These are phyloP conservation scores for Volutella citrinella DNA, from an alignment of 2,329 filamentous ascomycete species.

Conservation along the genomic window DNA sequence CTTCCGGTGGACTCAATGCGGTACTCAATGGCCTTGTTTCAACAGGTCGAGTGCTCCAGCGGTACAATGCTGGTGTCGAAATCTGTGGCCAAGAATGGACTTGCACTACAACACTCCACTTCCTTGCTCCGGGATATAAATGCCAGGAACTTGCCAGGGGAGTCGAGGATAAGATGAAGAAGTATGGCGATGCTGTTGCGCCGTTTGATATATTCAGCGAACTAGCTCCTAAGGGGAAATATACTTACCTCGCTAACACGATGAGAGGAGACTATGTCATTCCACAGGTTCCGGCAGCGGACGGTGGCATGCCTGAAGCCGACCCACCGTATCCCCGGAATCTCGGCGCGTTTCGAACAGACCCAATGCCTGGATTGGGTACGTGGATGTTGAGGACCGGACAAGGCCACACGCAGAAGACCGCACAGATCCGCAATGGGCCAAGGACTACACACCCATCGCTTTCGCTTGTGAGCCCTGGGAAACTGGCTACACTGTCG, in stretches of 20 bases:
- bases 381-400: conserved; percentile 9
- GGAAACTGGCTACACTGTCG: conserved; percentile 18
- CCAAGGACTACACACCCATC: conserved; percentile 10
- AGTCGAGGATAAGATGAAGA: conserved; percentile 4
- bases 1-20: conserved; percentile 1
- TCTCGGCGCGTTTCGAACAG: conserved; percentile 14
- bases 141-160: conserved; percentile 15
- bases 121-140: conserved; percentile 18
- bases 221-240: conserved; percentile 12
- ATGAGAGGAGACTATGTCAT: conserved; percentile 14
- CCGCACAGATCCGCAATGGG: conserved; percentile 3
- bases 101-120: conserved; percentile 18
- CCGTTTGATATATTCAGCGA: conserved; percentile 17
- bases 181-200: conserved; percentile 2
- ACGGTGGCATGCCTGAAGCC: not conserved
- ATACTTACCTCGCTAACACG: conserved; percentile 12
- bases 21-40: no score
- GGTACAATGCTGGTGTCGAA: conserved; percentile 6
- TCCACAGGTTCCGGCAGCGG: conserved; percentile 9
- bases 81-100: conserved; percentile 18
- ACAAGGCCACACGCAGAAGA: conserved; percentile 2
- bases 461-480: conserved; percentile 21
- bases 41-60: conserved; percentile 15
- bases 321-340: conserved; percentile 9
- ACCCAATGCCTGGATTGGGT: conserved; percentile 20